Evolutionary conservation across 2,329 filamentous ascomycete genomes (phyloP).

Genomic region (Fusarium longipes): DNA sequence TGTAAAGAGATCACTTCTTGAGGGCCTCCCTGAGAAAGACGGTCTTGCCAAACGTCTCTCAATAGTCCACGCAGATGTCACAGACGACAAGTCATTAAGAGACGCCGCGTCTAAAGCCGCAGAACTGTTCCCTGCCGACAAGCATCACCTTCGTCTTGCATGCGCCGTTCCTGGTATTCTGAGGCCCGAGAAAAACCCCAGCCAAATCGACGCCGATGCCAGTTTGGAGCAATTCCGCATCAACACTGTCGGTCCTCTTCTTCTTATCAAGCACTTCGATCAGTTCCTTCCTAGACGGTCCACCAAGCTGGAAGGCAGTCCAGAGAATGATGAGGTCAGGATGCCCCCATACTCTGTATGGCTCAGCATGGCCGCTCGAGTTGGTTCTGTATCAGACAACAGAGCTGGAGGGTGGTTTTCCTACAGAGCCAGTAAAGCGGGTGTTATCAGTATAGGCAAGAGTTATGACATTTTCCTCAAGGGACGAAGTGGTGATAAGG

Average conservation of each 20-base stretch:
- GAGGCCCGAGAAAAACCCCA: slow-evolving; percentile 76
- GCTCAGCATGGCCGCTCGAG: slow-evolving; percentile 81
- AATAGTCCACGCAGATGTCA: slow-evolving; percentile 58
- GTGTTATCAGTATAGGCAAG: slow-evolving; percentile 76
- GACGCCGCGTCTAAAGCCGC: slow-evolving; percentile 65
- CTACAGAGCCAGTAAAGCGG: slow-evolving; percentile 81
- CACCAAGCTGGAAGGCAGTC: slow-evolving; percentile 51
- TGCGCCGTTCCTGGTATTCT: slow-evolving; percentile 79
- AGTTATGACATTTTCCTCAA: slow-evolving; percentile 76
- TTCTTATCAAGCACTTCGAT: slow-evolving; percentile 81
- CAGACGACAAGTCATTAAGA: slow-evolving; percentile 71
- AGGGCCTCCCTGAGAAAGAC: slow-evolving; percentile 42
- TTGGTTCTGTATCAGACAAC: slow-evolving; percentile 81
- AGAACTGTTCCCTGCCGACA: slow-evolving; percentile 61
- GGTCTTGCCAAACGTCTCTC: slow-evolving; percentile 52
- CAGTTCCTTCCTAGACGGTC: slow-evolving; percentile 73
- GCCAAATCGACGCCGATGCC: slow-evolving; percentile 69
- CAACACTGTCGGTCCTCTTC: slow-evolving; percentile 78
- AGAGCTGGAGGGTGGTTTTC: slow-evolving; percentile 82
- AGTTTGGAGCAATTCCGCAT: slow-evolving; percentile 77
- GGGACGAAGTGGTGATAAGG: slow-evolving; percentile 67
- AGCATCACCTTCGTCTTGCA: slow-evolving; percentile 73
- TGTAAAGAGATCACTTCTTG: slow-evolving; percentile 52
- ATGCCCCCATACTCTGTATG: slow-evolving; percentile 70
- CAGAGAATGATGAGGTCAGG: slow-evolving; percentile 35